These are phyloP conservation scores for Stygiomarasmius scandens DNA, from an alignment of 1,284 basidiomycete genomes.

Conservation along the genomic window DNA sequence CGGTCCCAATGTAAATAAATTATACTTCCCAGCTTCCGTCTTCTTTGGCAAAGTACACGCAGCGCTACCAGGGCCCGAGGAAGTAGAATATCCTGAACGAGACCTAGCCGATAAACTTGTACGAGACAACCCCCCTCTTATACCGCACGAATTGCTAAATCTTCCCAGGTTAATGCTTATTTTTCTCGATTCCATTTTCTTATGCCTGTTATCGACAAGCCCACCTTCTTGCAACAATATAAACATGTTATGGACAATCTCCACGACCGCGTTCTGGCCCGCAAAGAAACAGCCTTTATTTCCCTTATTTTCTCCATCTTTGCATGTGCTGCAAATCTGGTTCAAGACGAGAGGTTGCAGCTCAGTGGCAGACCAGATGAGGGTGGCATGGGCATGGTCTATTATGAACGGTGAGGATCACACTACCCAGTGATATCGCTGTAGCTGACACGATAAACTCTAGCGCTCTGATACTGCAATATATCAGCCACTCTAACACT, in stretches of 20 bases:
- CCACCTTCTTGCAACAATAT: slow-evolving; percentile 75
- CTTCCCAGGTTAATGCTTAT: slow-evolving; percentile 80
- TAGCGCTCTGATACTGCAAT: slow-evolving; percentile 85
- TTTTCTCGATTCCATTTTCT: slow-evolving; percentile 84
- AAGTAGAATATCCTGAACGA: slow-evolving; percentile 84
- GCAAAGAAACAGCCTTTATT: slow-evolving; percentile 70
- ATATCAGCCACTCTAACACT: slow-evolving; percentile 82
- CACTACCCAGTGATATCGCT: slow-evolving; percentile 8
- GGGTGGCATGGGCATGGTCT: slow-evolving; percentile 84
- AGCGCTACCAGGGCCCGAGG: slow-evolving; percentile 80
- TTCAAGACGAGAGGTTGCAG: slow-evolving; percentile 70
- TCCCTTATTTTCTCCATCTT: slow-evolving; percentile 82
- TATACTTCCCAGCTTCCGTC: slow-evolving; percentile 87
- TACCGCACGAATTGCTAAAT: too few relatives aligned
- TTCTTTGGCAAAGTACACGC: slow-evolving; percentile 81
- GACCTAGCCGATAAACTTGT: slow-evolving; percentile 85
- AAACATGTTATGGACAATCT: slow-evolving; percentile 72
- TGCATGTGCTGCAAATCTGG: slow-evolving; percentile 77
- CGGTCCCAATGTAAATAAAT: slow-evolving; percentile 75
- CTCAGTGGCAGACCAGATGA: slow-evolving; percentile 64
- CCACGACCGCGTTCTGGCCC: slow-evolving; percentile 52
- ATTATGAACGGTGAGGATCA: slow-evolving; percentile 73
- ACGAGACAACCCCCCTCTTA: slow-evolving; percentile 26
- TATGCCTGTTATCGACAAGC: slow-evolving; percentile 83
- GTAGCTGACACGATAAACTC: slow-evolving; percentile 25